These are phyloP conservation scores for Gamsiella multidivaricata DNA, from an alignment of 192 early-diverging fungal genomes.

Conservation along the genomic window DNA sequence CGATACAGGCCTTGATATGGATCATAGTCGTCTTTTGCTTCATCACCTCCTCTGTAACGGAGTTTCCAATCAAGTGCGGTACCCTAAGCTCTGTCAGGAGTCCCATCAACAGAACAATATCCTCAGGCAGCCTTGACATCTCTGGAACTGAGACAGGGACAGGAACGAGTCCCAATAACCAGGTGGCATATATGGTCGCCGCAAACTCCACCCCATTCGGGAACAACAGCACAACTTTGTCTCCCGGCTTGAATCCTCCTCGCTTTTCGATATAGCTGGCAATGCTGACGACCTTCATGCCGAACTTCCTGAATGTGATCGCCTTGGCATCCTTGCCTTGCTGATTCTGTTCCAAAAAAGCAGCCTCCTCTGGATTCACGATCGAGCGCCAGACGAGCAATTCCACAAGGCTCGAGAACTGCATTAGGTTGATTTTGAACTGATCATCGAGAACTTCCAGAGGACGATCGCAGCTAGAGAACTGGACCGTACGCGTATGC, in stretches of 20 bases:
- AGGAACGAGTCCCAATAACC: conserved; percentile 75
- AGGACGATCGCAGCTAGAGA: conserved; percentile 70
- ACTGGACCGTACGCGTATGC: conserved; percentile 52
- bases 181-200: conserved; percentile 76
- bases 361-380: conserved; percentile 68
- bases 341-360: conserved; percentile 67
- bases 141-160: conserved; percentile 77
- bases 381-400: conserved; percentile 77
- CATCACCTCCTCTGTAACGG: conserved; percentile 71
- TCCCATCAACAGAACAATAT: conserved; percentile 68
- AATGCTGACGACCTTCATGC: conserved; percentile 67
- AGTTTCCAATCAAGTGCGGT: conserved; percentile 68
- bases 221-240: conserved; percentile 72
- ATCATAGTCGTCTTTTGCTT: conserved; percentile 63
- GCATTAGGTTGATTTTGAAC: conserved; percentile 68
- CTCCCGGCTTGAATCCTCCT: conserved; percentile 59
- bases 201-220: conserved; percentile 76
- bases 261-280: conserved; percentile 72
- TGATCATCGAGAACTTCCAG: conserved; percentile 72
- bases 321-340: conserved; percentile 65
- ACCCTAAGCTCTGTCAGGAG: conserved; percentile 68
- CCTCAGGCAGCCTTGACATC: conserved; percentile 65
- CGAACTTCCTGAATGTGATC: conserved; percentile 74
- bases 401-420: conserved; percentile 77
- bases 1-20: conserved; percentile 63